Evolutionary conservation across 176 grass and related monocot genomes (phyloP).

Genomic region (Puya raimondii): DNA sequence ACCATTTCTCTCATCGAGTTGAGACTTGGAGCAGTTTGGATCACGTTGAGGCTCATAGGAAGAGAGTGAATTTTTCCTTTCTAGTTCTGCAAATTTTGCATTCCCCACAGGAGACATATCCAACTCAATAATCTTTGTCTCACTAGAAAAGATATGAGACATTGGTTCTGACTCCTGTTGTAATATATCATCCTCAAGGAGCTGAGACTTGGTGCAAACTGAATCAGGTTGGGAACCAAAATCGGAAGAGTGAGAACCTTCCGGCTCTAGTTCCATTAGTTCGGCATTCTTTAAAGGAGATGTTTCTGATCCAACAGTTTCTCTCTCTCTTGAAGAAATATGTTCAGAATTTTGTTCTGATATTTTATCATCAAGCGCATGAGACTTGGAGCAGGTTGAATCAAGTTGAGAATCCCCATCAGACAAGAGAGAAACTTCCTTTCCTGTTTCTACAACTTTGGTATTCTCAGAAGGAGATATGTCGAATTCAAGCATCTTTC

Average conservation of each 20-base stretch:
- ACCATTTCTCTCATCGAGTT: too few relatives aligned
- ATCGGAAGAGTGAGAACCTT: slow-evolving; percentile 4
- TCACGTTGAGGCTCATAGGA: slow-evolving; percentile 4
- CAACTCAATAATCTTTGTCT: slow-evolving; percentile 17
- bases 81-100: slow-evolving; percentile 13
- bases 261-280: slow-evolving; percentile 18
- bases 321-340: slow-evolving; percentile 16
- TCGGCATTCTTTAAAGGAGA: slow-evolving; percentile 18
- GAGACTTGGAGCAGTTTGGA: slow-evolving; percentile 21
- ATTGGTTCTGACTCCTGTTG: too few relatives aligned
- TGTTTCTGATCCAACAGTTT: slow-evolving; percentile 9
- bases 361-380: slow-evolving; percentile 7
- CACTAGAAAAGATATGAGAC: not conserved
- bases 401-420: slow-evolving; percentile 8
- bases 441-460: not conserved
- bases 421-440: not conserved
- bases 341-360: not conserved
- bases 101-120: slow-evolving; percentile 12
- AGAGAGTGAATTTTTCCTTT: slow-evolving; percentile 16
- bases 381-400: slow-evolving; percentile 23
- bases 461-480: not conserved
- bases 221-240: not conserved
- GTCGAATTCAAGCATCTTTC: too few relatives aligned
- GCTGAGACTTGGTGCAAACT: not conserved
- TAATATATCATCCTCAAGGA: not conserved